Evolutionary conservation across 805 yeast species (phyloP).

Genomic region (Candida tallmaniae): DNA sequence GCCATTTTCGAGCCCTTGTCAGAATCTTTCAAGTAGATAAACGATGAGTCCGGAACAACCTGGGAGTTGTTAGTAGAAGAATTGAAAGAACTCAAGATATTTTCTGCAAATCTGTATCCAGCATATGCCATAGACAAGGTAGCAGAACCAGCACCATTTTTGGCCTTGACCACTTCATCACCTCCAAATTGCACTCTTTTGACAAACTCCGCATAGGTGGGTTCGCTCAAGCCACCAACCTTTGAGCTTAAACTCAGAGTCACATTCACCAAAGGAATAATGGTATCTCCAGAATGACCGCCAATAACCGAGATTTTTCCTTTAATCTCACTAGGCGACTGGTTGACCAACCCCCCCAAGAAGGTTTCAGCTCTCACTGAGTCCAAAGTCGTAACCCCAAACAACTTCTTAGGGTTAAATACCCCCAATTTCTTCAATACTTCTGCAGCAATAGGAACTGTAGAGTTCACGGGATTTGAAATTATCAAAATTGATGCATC

Average conservation of each 20-base stretch:
- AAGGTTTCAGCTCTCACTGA: slow-evolving; percentile 44
- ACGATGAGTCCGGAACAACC: slow-evolving; percentile 43
- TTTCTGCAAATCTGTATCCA: slow-evolving; percentile 73
- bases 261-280: slow-evolving; percentile 33
- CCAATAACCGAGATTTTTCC: slow-evolving; percentile 42
- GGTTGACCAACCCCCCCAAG: slow-evolving; percentile 33
- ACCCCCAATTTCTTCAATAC: slow-evolving; percentile 44
- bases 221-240: slow-evolving; percentile 10
- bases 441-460: slow-evolving; percentile 47
- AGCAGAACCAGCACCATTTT: slow-evolving; percentile 92
- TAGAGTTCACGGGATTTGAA: slow-evolving; percentile 44
- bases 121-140: slow-evolving; percentile 96
- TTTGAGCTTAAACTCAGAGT: slow-evolving; percentile 13
- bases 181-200: slow-evolving; percentile 64
- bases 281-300: slow-evolving; percentile 46
- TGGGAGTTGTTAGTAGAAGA: slow-evolving; percentile 15
- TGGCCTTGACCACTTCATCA: slow-evolving; percentile 94
- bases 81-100: slow-evolving; percentile 32
- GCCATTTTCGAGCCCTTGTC: slow-evolving; percentile 44
- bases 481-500: slow-evolving; percentile 42
- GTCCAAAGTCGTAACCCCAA: slow-evolving; percentile 45
- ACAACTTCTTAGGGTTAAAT: slow-evolving; percentile 41
- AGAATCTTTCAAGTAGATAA: slow-evolving; percentile 51
- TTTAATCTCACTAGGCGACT: slow-evolving; percentile 26
- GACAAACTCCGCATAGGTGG: slow-evolving; percentile 25